phyloP scores from a whole-genome alignment of 352 stramenopile genomes.

The Globisporangium heterothallicum region DNA sequence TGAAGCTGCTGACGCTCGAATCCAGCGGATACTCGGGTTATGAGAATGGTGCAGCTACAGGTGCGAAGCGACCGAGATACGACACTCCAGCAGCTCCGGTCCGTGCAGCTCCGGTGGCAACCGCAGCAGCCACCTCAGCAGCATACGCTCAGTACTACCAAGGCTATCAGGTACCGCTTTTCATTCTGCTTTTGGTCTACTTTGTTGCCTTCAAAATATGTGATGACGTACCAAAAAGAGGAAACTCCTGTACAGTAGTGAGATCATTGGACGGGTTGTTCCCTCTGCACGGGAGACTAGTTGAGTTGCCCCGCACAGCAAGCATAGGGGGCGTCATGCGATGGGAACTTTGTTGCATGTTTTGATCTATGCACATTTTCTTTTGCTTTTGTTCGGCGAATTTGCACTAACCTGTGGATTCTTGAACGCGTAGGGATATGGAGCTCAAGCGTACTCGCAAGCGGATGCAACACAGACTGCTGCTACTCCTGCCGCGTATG shows the following conservation, averaged over 20 bases:
- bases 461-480: conserved; percentile 21
- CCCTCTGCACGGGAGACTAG: background rate
- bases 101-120: conserved; percentile 10
- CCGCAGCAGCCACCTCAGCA: conserved; percentile 22
- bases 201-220: background rate
- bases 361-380: conserved; percentile 13
- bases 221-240: conserved; percentile 3
- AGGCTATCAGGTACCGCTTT: conserved; percentile 64
- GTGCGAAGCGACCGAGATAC: conserved; percentile 53
- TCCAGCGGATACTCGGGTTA: conserved; percentile 14
- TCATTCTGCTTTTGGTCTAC: background rate
- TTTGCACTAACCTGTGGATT: background rate
- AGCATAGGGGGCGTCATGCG: background rate
- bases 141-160: conserved; percentile 65
- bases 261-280: background rate
- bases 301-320: background rate
- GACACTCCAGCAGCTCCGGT: conserved; percentile 22
- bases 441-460: conserved; percentile 39
- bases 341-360: conserved; percentile 8
- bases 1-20: conserved; percentile 57
- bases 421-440: conserved; percentile 41
- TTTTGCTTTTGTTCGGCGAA: background rate
- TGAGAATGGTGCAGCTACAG: conserved; percentile 30
- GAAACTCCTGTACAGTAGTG: background rate
- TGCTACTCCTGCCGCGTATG: conserved; percentile 17